Conservation (phyloP, 306 rosid species). For the Cicer yamashitae region DNA sequence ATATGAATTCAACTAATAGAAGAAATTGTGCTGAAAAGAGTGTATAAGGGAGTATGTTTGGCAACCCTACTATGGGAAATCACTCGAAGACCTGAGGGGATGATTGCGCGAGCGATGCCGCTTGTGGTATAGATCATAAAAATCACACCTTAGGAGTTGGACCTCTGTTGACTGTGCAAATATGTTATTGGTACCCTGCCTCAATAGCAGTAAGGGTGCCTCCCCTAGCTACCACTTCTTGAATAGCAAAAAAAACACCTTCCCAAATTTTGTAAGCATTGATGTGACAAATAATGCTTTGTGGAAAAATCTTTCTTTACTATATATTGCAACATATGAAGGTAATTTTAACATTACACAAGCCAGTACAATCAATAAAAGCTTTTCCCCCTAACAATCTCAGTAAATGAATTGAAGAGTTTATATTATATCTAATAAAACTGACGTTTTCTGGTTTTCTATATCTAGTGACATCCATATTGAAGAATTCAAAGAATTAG, state of each 20-base stretch:
- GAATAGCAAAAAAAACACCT: not conserved
- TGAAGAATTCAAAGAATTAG: constrained; percentile 33
- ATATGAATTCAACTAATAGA: no score
- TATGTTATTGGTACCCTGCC: not conserved
- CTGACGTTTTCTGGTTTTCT: constrained; percentile 33
- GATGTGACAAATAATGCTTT: not conserved
- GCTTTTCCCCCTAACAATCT: not conserved
- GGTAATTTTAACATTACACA: constrained; percentile 20
- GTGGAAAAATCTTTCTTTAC: not conserved
- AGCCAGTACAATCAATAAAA: not conserved
- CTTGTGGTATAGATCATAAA: not conserved
- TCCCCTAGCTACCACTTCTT: not conserved
- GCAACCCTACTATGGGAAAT: not conserved
- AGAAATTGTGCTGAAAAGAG: no score
- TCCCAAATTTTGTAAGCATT: not conserved
- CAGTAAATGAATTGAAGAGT: constrained; percentile 17
- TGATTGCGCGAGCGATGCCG: not conserved
- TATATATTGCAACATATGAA: not conserved
- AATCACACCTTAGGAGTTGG: not conserved
- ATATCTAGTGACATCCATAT: constrained; percentile 13
- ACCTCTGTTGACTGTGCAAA: not conserved
- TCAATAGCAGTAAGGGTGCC: not conserved
- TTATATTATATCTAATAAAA: constrained; percentile 17
- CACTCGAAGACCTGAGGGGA: not conserved
- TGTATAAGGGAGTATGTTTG: no score